Evolutionary conservation across 2,329 filamentous ascomycete species (phyloP).

Genomic region (Fusarium anguioides): DNA sequence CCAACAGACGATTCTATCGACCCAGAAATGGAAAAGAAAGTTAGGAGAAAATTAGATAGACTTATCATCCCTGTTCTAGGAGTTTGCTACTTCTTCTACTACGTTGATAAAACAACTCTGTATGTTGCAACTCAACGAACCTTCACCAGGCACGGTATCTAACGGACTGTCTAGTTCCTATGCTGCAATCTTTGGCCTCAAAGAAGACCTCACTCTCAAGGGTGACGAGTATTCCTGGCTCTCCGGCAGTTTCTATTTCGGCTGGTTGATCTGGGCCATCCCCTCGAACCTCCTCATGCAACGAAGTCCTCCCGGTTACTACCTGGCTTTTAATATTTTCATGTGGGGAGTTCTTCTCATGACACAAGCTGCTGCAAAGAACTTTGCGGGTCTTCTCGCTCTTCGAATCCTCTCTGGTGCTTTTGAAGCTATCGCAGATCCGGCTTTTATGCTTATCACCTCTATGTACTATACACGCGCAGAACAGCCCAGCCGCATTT

Average conservation of each 20-base stretch:
- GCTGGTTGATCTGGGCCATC: slow-evolving; percentile 53
- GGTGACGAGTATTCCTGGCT: slow-evolving; percentile 66
- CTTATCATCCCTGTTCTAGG: slow-evolving; percentile 53
- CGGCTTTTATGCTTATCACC: slow-evolving; percentile 70
- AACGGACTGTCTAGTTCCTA: slow-evolving; percentile 56
- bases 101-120: slow-evolving; percentile 62
- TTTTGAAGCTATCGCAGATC: slow-evolving; percentile 66
- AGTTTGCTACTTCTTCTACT: slow-evolving; percentile 57
- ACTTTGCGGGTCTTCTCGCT: slow-evolving; percentile 65
- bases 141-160: background rate
- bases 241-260: slow-evolving; percentile 52
- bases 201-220: slow-evolving; percentile 66
- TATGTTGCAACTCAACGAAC: background rate
- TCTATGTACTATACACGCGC: slow-evolving; percentile 73
- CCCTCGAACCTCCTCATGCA: slow-evolving; percentile 49
- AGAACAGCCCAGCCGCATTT: slow-evolving; percentile 71
- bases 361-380: slow-evolving; percentile 64
- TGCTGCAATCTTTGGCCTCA: slow-evolving; percentile 73
- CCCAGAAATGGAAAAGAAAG: slow-evolving; percentile 46
- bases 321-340: slow-evolving; percentile 61
- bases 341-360: slow-evolving; percentile 63
- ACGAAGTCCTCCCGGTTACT: slow-evolving; percentile 50
- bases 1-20: slow-evolving; percentile 54
- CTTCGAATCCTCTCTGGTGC: slow-evolving; percentile 71
- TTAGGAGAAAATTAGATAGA: slow-evolving; percentile 53